phyloP scores from a whole-genome alignment of 495 filamentous ascomycete species.

The Podospora pseudopauciseta region DNA sequence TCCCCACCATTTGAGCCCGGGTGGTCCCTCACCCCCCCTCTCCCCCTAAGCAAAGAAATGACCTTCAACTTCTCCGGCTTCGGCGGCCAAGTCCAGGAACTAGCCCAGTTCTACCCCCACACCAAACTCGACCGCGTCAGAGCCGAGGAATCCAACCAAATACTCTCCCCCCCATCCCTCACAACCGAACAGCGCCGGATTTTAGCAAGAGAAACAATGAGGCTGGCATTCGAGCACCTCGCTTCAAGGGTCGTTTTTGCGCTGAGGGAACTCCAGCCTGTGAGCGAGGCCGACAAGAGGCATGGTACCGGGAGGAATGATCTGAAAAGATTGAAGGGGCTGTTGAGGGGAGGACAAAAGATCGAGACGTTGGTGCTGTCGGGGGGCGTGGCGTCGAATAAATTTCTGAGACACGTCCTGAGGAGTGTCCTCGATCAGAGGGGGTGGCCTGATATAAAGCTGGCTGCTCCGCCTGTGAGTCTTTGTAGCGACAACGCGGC shows the following conservation, averaged over 20 bases:
- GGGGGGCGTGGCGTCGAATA: constrained; percentile 85
- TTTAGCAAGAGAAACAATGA: constrained; percentile 69
- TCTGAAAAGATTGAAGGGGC: background rate
- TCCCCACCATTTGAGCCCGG: constrained; percentile 2
- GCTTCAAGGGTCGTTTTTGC: constrained; percentile 66
- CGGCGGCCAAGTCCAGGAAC: constrained; percentile 27
- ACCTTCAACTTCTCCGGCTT: constrained; percentile 42
- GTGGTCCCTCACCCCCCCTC: constrained; percentile 38
- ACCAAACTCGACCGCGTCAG: background rate
- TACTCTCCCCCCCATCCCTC: background rate
- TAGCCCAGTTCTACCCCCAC: constrained; percentile 23
- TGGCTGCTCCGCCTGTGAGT: constrained; percentile 68
- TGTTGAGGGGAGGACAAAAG: background rate
- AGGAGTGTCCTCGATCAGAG: constrained; percentile 57
- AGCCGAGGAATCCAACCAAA: background rate
- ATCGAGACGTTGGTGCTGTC: constrained; percentile 71
- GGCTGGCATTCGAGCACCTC: constrained; percentile 84
- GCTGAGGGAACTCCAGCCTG: constrained; percentile 35
- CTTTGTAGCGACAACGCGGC: constrained; percentile 93
- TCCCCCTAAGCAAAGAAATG: constrained; percentile 25
- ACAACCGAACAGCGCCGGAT: constrained; percentile 51
- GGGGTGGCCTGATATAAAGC: constrained; percentile 57
- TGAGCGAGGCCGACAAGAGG: background rate
- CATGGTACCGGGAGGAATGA: background rate
- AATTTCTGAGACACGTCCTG: constrained; percentile 67